A percentile compares a stretch with the other conserved stretches of the same genome.
Conservation (phyloP, 2,329 filamentous ascomycete species). For the Alternaria angustiovoidea region DNA sequence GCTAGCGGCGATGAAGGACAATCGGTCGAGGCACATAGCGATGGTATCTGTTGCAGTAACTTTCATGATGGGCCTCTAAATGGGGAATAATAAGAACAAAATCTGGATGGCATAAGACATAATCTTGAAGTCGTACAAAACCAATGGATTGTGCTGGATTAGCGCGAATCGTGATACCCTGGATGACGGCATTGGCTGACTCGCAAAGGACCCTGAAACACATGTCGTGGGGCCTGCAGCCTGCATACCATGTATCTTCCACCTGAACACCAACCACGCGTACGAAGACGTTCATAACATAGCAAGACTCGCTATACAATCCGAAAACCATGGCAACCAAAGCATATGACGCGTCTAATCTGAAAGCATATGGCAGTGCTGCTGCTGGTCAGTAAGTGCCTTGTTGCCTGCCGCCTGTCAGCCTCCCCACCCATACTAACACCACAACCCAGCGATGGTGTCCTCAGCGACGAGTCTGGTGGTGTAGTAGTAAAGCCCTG, state of each 20-base stretch:
- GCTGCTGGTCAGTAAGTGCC: conserved; percentile 83
- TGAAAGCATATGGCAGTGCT: conserved; percentile 75
- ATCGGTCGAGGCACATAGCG: not conserved
- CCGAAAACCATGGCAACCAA: conserved; percentile 47
- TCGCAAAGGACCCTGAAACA: conserved; percentile 28
- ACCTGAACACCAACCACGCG: conserved; percentile 2
- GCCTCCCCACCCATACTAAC: conserved; percentile 7
- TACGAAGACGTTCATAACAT: not conserved
- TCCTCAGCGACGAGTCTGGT: conserved; percentile 83
- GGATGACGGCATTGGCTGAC: conserved; percentile 22
- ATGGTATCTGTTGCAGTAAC: not conserved
- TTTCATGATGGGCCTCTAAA: not conserved
- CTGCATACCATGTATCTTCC: conserved; percentile 14
- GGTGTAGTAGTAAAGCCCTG: conserved; percentile 94
- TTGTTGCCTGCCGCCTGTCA: conserved; percentile 7
- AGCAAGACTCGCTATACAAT: conserved; percentile 7
- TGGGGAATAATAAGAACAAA: not conserved
- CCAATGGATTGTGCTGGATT: not conserved
- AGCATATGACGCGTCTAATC: conserved; percentile 66
- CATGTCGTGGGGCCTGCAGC: conserved; percentile 10
- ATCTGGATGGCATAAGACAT: not conserved
- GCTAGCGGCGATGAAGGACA: not conserved
- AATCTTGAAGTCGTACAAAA: not conserved
- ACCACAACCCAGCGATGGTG: conserved; percentile 74
- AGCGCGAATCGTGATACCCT: conserved; percentile 11